phyloP scores from a whole-genome alignment of 495 filamentous ascomycete species.

The Lasiosphaeriaceae sp. region DNA sequence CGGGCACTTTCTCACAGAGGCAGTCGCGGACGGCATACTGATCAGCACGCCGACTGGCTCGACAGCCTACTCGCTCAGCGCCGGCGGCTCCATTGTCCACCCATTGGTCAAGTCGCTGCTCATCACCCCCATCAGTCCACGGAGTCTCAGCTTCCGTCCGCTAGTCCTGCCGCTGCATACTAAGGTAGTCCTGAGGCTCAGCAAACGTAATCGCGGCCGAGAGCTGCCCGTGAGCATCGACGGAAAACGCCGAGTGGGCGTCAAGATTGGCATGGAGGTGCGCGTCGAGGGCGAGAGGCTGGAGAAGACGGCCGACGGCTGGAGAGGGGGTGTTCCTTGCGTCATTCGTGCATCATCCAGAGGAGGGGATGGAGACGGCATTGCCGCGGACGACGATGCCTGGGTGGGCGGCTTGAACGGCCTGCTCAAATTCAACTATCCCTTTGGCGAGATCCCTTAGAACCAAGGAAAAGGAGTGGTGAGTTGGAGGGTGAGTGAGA shows the following conservation, averaged over 20 bases:
- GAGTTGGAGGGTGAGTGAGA: too few species aligned
- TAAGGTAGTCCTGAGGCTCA: conserved; percentile 77
- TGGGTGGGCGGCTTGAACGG: conserved; percentile 97
- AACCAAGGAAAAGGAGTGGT: too few species aligned
- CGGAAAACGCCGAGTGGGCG: conserved; percentile 68
- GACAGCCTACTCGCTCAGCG: conserved; percentile 89
- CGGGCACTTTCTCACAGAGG: conserved; percentile 81
- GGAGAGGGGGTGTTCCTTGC: conserved; percentile 66
- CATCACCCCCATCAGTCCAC: conserved; percentile 89
- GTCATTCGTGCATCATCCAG: conserved; percentile 53
- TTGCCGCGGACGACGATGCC: conserved; percentile 70
- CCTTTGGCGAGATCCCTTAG: conserved; percentile 69
- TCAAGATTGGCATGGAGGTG: conserved; percentile 81
- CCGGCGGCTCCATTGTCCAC: conserved; percentile 92
- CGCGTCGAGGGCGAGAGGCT: conserved; percentile 79
- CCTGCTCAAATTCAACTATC: conserved; percentile 94
- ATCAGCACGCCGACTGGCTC: conserved; percentile 90
- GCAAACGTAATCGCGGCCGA: conserved; percentile 75
- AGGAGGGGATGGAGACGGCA: conserved; percentile 37
- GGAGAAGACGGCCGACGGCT: conserved; percentile 47
- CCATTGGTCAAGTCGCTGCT: conserved; percentile 83
- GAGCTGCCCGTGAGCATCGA: conserved; percentile 88
- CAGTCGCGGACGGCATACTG: conserved; percentile 91
- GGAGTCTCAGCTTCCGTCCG: conserved; percentile 86
- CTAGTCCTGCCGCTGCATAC: conserved; percentile 84